Base-by-base conservation (phyloP, 495 filamentous ascomycete genomes). In the Clohesyomyces aquaticus region DNA sequence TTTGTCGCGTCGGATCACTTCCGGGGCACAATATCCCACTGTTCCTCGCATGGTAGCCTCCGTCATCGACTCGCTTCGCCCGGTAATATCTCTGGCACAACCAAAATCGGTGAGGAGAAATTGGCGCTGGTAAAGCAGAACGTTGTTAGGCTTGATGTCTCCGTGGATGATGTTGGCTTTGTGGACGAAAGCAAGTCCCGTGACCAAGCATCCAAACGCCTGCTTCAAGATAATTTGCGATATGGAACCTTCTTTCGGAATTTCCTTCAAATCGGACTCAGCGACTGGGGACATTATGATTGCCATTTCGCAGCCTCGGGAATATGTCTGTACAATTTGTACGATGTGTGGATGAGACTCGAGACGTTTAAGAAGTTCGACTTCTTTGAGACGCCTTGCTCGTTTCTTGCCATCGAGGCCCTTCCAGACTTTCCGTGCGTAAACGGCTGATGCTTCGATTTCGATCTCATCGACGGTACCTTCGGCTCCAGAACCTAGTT, bases 111-210 rank as follows among this genome's bases (percentile, higher is more conserved):
- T 75, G 1, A 78, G 56, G 9, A 76, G 56, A 0, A 79, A 70
- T 4, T 67, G 28, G 14, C 66, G 65, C 9, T 72, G 57, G 49
- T 77, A 73, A 11, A 81, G 69, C 16, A 81, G 73, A 45, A 81
- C 76, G 53, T 81, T 81, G 26, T 70, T 69, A 1, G 78, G 78
- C 62, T 80, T 81, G 61, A 81, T 77, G 48, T 81, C 79, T 56
- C 76, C 74, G 66, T 81, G 78, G 0, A 76, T 69, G 27, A 79
- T 75, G 14, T 71, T 69, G 0, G 55, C 61, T 14, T 69, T 57
- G 62, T 80, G 77, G 2, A 81, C 64, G 56, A 76, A 80, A 1
- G 68, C 68, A 0, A 81, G 67, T 0, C 72, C 77, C 27, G 74
- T 74, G 16, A 67, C 49, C 0, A 78, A 66, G 53, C 75, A 77